phyloP scores from a whole-genome alignment of 2,329 filamentous ascomycete species.

The Ciborinia camelliae region DNA sequence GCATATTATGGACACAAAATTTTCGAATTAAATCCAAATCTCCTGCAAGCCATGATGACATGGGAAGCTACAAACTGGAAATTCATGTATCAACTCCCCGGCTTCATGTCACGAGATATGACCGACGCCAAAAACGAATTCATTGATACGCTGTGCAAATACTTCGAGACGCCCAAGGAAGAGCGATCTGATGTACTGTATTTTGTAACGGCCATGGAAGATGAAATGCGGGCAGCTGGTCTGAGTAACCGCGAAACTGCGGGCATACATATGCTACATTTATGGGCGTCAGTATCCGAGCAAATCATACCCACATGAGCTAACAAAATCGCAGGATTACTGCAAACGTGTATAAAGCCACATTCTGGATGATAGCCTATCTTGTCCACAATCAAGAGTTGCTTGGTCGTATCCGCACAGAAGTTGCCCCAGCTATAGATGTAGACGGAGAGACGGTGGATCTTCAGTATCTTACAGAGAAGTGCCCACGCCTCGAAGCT shows the following conservation, averaged over 20 bases:
- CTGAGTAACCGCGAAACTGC: neutral
- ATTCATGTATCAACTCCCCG: neutral
- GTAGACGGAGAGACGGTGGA: neutral
- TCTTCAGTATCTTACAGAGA: neutral
- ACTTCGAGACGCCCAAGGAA: neutral
- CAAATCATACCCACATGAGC: neutral
- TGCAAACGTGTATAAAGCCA: slow-evolving; percentile 3
- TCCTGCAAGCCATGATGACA: neutral
- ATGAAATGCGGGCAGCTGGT: neutral
- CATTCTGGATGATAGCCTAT: slow-evolving; percentile 9
- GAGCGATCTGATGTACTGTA: neutral
- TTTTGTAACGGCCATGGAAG: neutral
- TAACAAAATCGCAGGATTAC: neutral
- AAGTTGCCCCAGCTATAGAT: neutral
- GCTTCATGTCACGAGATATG: slow-evolving; percentile 3
- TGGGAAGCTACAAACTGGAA: slow-evolving; percentile 10
- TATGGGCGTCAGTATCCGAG: neutral
- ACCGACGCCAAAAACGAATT: neutral
- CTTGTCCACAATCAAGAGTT: neutral
- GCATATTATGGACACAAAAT: slow-evolving; percentile 5
- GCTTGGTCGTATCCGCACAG: neutral
- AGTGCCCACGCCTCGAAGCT: slow-evolving; percentile 11
- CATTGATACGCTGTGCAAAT: slow-evolving; percentile 1
- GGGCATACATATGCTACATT: neutral
- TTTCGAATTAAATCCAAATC: neutral